Base-by-base conservation (phyloP, 176 grass and related monocot genomes). In the Avena atlantica region DNA sequence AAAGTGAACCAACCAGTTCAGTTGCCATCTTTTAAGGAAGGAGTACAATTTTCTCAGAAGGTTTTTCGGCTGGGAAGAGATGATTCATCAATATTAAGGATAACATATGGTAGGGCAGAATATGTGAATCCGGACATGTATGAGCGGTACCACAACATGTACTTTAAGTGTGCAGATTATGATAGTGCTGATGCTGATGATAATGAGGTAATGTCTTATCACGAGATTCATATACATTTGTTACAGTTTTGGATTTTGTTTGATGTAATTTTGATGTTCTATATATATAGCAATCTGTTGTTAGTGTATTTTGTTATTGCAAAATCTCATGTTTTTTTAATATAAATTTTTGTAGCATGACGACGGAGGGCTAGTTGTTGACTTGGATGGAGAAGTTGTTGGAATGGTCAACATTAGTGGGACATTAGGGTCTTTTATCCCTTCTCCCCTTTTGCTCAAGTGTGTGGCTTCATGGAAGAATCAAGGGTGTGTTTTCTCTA, bases 91-190 rank as follows among this genome's bases (percentile, higher is more conserved):
- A 31, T 31, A 29, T 5, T 84, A 1, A 84, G 70, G 4, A 45
- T 84, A 29, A 73, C 34, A 25, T 29, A 74, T 84, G 69, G 69
- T 1, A 45, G 8, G 21, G 82, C 58, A 16, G 3, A 27, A 62
- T 62, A 29, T 49, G 10, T 19, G 21, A 34, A 60, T 48, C 81
- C 81, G 23, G 27, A 6, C 21, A 8, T 6, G 8, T 74, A 8
- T 20, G 21, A 84, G 14, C 36, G 70, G 8, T 12, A 84, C 23
- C 82, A 84, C 56, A 49, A 74, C 14, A 29, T 84, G 40, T 62
- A 74, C 4, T 15, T 61, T 20, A 14, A 48, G 12, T 25, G 23
- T 57, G 24, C 8, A 77, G 51, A 36, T 76, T 4, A 8, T 16
- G 14, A 17, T 76, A 51, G 20, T 8, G 11, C 34, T 74, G 2